Evolutionary conservation across 139 green algal genomes (phyloP), one percentile per base, ranked within the genome.

Genomic region (Nannochloris sp.): DNA sequence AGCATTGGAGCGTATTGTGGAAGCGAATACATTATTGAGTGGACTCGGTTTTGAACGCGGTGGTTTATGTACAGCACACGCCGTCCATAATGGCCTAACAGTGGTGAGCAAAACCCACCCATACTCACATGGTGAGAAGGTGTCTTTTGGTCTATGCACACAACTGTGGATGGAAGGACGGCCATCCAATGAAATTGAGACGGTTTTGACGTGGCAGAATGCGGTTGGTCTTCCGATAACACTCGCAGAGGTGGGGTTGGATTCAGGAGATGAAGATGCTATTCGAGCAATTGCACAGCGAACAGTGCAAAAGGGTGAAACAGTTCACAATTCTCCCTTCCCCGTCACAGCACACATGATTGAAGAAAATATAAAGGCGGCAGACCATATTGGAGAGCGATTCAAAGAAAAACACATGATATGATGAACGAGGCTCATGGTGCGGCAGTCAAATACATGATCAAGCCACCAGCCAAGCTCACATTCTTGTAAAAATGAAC

Each of bases 21-120:
- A 74, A 24, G 67, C 67, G 44, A 74, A 74, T 59, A 74, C 67
- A 5, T 37, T 74, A 37, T 58, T 74, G 60, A 63, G 44, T 19
- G 67, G 67, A 14, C 60, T 74, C 34, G 67, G 67, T n/a, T 69
- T 70, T 57, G 67, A 74, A 49, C 56, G 48, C 18, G 61, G 60
- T 11, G 67, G 49, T 16, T 37, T 74, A 48, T 51, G 34, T 4
- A 50, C 61, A 3, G 67, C 67, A 25, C 67, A 74, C 34, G 48
- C 67, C 8, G 34, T 70, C 18, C 67, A 74, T 64, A 74, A 74
- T 50, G 67, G 67, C 4, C 29, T 74, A 4, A 74, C 67, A 8
- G 21, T 60, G 60, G 43, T 24, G 27, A 43, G 34, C 21, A 19
- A 27, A 31, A 44, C 48, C 1, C 67, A 74, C 53, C 2, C 4